A percentile compares a stretch with the other conserved stretches of the same genome.
phyloP scores from a whole-genome alignment of 768 basidiomycete species.

The Rossbeevera mucosa region DNA sequence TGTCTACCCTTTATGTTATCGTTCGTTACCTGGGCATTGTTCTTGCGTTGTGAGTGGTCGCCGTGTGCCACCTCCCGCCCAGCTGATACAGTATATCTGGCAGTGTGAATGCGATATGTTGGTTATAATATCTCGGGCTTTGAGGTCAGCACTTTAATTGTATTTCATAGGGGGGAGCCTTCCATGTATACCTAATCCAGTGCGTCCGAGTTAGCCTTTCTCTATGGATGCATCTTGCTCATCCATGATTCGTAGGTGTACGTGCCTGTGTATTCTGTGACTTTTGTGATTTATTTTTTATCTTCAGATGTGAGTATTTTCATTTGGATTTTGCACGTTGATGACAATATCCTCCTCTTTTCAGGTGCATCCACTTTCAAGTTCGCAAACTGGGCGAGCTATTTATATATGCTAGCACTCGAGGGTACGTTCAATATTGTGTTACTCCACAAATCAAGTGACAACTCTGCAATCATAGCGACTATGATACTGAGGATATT shows the following conservation, averaged over 20 bases:
- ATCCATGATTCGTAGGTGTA: neutral
- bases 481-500: conserved; percentile 8
- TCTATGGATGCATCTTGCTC: neutral
- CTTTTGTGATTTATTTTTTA: neutral
- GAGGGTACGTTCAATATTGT: neutral
- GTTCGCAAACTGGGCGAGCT: conserved; percentile 9
- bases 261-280: neutral
- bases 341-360: neutral
- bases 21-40: conserved; percentile 7
- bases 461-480: neutral
- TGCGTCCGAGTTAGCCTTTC: neutral
- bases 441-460: neutral
- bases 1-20: conserved; percentile 7
- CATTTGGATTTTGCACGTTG: neutral
- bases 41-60: conserved; percentile 5
- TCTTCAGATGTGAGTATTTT: conserved; percentile 3
- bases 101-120: conserved; percentile 3
- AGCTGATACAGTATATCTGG: neutral
- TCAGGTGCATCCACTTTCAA: conserved; percentile 1
- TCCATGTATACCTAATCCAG: neutral
- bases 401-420: conserved; percentile 6
- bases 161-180: conserved; percentile 1
- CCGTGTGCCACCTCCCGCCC: neutral
- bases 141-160: neutral
- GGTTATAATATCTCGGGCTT: neutral